A percentile compares a stretch with the other conserved stretches of the same genome.
Evolutionary conservation across 495 filamentous ascomycete species (phyloP).

Genomic region (Filosporella fistucella): DNA sequence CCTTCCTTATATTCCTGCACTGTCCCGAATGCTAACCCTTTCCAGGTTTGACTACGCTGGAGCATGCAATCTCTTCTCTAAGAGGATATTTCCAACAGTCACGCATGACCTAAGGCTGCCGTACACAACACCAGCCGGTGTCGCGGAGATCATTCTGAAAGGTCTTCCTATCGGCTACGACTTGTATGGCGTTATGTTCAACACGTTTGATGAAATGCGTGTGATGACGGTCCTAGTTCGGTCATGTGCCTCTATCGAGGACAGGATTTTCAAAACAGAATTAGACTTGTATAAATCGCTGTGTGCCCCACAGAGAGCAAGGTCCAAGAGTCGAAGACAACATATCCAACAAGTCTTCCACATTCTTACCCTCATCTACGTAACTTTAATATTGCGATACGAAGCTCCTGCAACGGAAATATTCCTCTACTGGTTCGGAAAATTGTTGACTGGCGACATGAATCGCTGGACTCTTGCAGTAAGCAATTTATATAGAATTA

Average conservation of each 20-base stretch:
- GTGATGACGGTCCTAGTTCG: no score
- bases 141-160: background rate
- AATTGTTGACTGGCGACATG: background rate
- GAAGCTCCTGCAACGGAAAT: background rate
- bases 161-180: conserved; percentile 11
- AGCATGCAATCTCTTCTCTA: conserved; percentile 6
- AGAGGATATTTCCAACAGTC: background rate
- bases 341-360: conserved; percentile 5
- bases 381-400: background rate
- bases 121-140: background rate
- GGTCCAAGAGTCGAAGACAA: background rate
- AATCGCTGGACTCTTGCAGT: background rate
- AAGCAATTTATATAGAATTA: background rate
- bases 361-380: conserved; percentile 4
- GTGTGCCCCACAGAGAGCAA: background rate
- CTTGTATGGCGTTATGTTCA: background rate
- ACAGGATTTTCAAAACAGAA: background rate
- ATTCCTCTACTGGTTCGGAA: conserved; percentile 4
- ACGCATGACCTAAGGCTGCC: background rate
- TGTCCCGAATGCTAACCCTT: background rate
- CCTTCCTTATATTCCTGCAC: background rate
- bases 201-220: background rate
- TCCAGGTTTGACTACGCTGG: conserved; percentile 11
- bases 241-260: background rate
- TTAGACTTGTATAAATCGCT: conserved; percentile 1